Percentiles rank a stretch among this genome's conserved stretches.
Evolutionary conservation across 2,329 filamentous ascomycete genomes (phyloP).

Genomic region (Clathrospora elynae): DNA sequence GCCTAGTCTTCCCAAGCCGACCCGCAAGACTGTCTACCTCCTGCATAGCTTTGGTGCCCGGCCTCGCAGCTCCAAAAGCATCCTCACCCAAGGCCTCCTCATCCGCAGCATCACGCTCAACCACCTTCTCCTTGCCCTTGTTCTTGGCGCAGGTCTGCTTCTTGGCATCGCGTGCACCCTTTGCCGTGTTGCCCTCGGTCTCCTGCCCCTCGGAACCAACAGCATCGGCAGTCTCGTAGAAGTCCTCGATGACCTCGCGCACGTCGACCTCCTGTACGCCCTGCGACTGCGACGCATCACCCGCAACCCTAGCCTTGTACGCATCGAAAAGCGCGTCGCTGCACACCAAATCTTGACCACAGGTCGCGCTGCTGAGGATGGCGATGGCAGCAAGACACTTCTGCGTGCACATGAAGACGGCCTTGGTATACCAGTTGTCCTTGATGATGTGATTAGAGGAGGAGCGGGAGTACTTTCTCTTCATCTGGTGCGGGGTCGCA

Average conservation of each 20-base stretch:
- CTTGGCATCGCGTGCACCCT: too few species aligned
- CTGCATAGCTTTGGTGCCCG: too few species aligned
- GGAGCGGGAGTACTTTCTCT: neutral
- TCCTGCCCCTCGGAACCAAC: neutral
- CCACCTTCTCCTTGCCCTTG: constrained; percentile 1
- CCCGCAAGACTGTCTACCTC: neutral
- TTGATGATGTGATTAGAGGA: neutral
- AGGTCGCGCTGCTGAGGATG: neutral
- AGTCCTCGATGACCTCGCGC: neutral
- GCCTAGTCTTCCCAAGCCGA: neutral
- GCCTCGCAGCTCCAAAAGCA: too few species aligned
- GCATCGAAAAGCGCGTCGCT: neutral
- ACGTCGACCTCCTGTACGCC: neutral
- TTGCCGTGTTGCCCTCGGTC: neutral
- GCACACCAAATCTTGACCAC: neutral
- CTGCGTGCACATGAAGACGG: neutral
- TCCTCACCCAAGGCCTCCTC: too few species aligned
- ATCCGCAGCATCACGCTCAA: too few species aligned
- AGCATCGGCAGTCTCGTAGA: neutral
- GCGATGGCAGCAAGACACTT: neutral
- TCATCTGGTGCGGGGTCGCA: too few species aligned
- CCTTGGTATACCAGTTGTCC: neutral
- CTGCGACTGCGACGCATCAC: neutral
- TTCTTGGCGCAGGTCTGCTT: neutral
- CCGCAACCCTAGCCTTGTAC: neutral